Base-by-base conservation (phyloP, 345 rosid species). In the Gynandropsis gynandra region DNA sequence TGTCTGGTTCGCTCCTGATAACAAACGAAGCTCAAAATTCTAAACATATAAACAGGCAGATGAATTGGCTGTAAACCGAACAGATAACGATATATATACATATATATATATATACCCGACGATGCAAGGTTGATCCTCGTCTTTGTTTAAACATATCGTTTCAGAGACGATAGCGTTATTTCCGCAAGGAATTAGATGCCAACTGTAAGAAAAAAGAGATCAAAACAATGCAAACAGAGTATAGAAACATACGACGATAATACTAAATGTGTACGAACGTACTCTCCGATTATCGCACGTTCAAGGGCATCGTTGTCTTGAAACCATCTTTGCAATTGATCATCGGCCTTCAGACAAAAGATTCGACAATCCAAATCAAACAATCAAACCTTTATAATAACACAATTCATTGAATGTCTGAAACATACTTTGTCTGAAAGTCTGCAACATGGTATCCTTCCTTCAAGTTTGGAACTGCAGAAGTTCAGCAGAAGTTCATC, bases 401-500 rank as follows among this genome's bases (percentile, higher is more conserved):
- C n/a, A n/a, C n/a, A n/a, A n/a, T n/a, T n/a, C n/a, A n/a, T n/a
- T n/a, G n/a, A n/a, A n/a, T n/a, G n/a, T n/a, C n/a, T 9, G 17
- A 36, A 19, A 19, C 27, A 14, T 73, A 87, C 96, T 67, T 79
- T 84, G 68, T 90, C 96, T 11, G 95, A 73, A 19, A 92, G 89
- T 59, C 96, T 77, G 76, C 96, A 92, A 73, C 73, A 54, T 16
- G 56, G 74, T 20, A 85, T 16, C 71, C 98, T 79, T 36, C 88
- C 96, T 78, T 87, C 72, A 37, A 92, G 93, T 45, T 82, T 84
- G 13, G 82, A 82, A 70, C 96, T 92, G 83, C 56, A 52, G 62
- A 63, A 61, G 13, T n/a, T n/a, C n/a, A n/a, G n/a, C n/a, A n/a
- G n/a, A n/a, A n/a, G n/a, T n/a, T n/a, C n/a, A n/a, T n/a, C n/a